Evolutionary conservation across 495 filamentous ascomycete genomes (phyloP).

Genomic region (Neurospora sp.): DNA sequence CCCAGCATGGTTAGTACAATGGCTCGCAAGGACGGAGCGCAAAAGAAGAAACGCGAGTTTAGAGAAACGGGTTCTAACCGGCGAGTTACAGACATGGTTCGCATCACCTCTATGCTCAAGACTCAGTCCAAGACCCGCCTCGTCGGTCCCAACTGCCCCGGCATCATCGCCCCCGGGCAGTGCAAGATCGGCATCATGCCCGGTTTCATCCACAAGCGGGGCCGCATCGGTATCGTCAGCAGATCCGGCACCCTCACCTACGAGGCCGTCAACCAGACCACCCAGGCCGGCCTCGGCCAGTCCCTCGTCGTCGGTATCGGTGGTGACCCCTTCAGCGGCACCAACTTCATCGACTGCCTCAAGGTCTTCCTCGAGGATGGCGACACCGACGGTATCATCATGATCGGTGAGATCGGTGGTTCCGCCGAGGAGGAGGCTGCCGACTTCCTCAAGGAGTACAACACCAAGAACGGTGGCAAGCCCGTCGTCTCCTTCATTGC

Average conservation of each 20-base stretch:
- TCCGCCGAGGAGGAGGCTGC: constrained; percentile 93
- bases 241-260: constrained; percentile 97
- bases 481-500: constrained; percentile 97
- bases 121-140: constrained; percentile 93
- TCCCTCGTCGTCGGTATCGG: constrained; percentile 97
- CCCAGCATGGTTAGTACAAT: constrained; percentile 69
- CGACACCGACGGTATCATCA: constrained; percentile 98
- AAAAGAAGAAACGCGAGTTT: too few relatives aligned
- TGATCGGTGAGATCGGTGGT: constrained; percentile 99
- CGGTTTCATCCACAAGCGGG: constrained; percentile 99
- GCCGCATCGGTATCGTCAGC: constrained; percentile 95
- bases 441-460: constrained; percentile 86
- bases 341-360: constrained; percentile 99
- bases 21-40: not conserved
- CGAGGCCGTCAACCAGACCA: constrained; percentile 99
- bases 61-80: constrained; percentile 6
- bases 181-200: constrained; percentile 99
- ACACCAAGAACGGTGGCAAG: constrained; percentile 72
- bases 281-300: constrained; percentile 90
- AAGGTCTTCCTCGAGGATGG: constrained; percentile 92
- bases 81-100: constrained; percentile 74
- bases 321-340: constrained; percentile 96
- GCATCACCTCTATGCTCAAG: constrained; percentile 96
- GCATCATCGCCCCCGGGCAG: constrained; percentile 94
- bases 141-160: constrained; percentile 96